Evolutionary conservation across 139 green algal species (phyloP), one percentile per base, ranked within the genome.

Genomic region (Micromonas pusilla): DNA sequence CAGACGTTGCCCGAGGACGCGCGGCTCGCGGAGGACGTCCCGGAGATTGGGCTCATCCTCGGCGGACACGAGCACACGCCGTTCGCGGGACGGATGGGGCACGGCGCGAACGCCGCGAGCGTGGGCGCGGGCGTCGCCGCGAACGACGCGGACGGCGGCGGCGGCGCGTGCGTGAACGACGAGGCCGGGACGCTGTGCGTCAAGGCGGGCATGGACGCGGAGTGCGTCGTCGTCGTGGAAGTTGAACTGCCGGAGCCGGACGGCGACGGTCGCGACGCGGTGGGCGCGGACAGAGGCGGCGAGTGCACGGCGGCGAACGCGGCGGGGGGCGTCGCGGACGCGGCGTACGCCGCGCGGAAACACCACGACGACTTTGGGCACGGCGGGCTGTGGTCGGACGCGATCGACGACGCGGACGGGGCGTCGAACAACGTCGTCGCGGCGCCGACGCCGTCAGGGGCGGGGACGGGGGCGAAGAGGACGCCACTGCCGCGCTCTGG

Each of bases 41-140:
- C 30, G 21, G 63, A 70, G 31, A n/a, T 78, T 2, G 52, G 21
- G 21, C 23, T 78, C 19, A 78, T 78, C 26, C 33, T 78, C 16
- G 72, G 72, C 31, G 72, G 72, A 25, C 72, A 78, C 31, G 72
- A 78, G 31, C 72, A 78, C 38, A 34, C 60, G 21, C 68, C 68
- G 36, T 75, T 63, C 33, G 23, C 30, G 20, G 68, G 68, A 1
- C 13, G 25, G 30, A 62, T 57, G 45, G 45, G 45, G 9, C 45
- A 57, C 45, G 45, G 45, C 45, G 45, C 45, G 45, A 57, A 57
- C 45, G 45, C 45, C 9, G 45, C 45, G 45, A n/a, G 45, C 45
- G 45, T 23, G 45, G 9, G 45, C 16, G 9, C 9, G 45, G 16
- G 9, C 9, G 45, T 57, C 45, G 45, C 16, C 45, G 45, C 9